Conservation (phyloP, 2,329 filamentous ascomycete genomes). For the Diplodia scrobiculata region DNA sequence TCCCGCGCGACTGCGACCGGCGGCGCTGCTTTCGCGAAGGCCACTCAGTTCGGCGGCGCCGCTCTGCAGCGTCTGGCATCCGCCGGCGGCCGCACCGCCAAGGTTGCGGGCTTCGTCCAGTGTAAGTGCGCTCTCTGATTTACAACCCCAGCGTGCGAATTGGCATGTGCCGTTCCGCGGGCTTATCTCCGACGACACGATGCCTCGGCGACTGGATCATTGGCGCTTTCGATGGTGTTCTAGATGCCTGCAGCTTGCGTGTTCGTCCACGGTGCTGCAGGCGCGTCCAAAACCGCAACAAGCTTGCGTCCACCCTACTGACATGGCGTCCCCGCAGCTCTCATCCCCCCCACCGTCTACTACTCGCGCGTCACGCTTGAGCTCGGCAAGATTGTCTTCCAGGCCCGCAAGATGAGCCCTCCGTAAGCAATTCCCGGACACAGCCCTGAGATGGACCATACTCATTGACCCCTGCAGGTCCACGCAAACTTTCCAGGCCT, state of each 20-base stretch:
- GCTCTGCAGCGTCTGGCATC: constrained; percentile 68
- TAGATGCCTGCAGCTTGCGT: constrained; percentile 22
- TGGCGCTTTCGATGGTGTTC: constrained; percentile 24
- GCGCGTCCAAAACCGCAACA: not conserved
- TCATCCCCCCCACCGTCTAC: constrained; percentile 85
- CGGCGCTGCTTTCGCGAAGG: constrained; percentile 73
- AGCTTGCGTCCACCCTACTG: constrained; percentile 31
- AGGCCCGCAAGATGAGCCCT: constrained; percentile 85
- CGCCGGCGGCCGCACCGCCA: constrained; percentile 81
- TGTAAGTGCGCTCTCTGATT: constrained; percentile 62
- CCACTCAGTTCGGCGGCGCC: constrained; percentile 52
- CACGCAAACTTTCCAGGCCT: constrained; percentile 78
- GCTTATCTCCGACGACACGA: not conserved
- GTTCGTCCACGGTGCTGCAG: constrained; percentile 1
- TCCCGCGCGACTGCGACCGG: constrained; percentile 79
- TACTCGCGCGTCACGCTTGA: constrained; percentile 89
- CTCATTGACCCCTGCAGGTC: constrained; percentile 57
- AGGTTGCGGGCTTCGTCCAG: constrained; percentile 76
- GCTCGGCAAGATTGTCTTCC: constrained; percentile 83
- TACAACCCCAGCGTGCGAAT: constrained; percentile 4
- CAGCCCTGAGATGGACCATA: not conserved
- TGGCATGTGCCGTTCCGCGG: not conserved
- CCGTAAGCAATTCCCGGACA: constrained; percentile 70
- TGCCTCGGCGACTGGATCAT: constrained; percentile 1
- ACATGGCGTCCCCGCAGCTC: constrained; percentile 57